These are phyloP conservation scores for Blastocystis sp. DNA, from an alignment of 352 stramenopile species.

Conservation along the genomic window DNA sequence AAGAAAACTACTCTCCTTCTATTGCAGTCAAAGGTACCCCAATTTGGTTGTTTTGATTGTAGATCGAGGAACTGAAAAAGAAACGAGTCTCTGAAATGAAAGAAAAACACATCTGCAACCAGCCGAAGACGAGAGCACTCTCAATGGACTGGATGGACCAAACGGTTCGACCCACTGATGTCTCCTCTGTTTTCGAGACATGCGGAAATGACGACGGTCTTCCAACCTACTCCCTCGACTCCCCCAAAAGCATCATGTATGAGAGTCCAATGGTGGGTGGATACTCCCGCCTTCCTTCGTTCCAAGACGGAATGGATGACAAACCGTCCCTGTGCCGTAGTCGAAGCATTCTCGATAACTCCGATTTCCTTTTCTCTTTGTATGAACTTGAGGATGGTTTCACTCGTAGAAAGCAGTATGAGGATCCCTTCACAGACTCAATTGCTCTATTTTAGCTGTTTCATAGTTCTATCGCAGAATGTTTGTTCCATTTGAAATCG, in stretches of 20 bases:
- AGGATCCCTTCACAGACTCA: background rate
- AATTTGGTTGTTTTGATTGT: too few species aligned
- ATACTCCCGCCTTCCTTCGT: background rate
- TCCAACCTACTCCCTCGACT: too few species aligned
- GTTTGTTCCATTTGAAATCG: constrained; percentile 3
- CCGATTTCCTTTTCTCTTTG: background rate
- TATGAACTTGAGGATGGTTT: background rate
- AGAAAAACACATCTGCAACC: too few species aligned
- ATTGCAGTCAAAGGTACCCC: too few species aligned
- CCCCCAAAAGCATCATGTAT: background rate
- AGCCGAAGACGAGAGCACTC: too few species aligned
- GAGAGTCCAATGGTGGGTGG: background rate
- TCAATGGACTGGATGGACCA: background rate
- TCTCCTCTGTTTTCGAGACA: background rate
- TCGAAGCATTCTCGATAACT: background rate
- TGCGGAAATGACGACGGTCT: background rate
- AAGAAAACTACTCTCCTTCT: background rate
- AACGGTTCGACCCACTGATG: background rate
- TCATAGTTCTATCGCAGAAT: background rate
- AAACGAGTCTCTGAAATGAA: too few species aligned
- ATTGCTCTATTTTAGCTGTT: constrained; percentile 4
- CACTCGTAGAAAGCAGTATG: background rate
- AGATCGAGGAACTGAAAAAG: background rate
- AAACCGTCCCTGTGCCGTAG: background rate
- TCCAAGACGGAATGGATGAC: background rate